Conservation (phyloP, 169 alveolate genomes). For the Cryptosporidium ubiquitum region DNA sequence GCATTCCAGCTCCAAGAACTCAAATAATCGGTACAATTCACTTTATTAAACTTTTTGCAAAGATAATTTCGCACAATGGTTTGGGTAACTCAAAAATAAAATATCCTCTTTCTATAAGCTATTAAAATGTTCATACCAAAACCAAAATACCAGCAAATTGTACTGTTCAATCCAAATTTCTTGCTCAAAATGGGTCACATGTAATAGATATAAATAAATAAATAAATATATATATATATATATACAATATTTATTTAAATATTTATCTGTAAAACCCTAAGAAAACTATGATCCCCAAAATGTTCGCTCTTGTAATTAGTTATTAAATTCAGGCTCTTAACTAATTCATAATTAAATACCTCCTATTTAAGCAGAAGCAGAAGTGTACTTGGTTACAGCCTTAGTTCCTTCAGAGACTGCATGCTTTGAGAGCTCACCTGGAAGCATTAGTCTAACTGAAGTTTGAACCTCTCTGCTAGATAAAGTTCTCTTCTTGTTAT, state of each 20-base stretch:
- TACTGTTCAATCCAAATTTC: not conserved
- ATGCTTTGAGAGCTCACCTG: constrained; percentile 99
- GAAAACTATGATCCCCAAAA: not conserved
- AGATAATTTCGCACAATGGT: not conserved
- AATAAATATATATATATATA: too few species aligned
- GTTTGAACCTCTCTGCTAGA: constrained; percentile 99
- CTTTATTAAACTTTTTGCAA: not conserved
- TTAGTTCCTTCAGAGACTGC: constrained; percentile 99
- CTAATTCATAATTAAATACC: not conserved
- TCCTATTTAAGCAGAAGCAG: constrained; percentile 84
- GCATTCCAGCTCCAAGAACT: not conserved
- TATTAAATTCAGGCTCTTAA: constrained; percentile 23
- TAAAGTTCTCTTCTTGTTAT: constrained; percentile 97
- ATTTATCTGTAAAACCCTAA: too few species aligned
- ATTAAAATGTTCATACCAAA: too few species aligned
- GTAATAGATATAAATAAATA: too few species aligned
- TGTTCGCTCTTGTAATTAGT: constrained; percentile 2
- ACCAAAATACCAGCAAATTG: too few species aligned
- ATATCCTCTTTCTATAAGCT: not conserved
- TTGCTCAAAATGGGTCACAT: not conserved
- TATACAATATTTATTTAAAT: too few species aligned
- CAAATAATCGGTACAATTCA: not conserved
- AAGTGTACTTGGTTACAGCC: constrained; percentile 98
- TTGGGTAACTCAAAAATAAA: not conserved
- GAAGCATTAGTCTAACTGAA: constrained; percentile 97